These are phyloP conservation scores for Chaetomium globosum DNA, from an alignment of 2,329 filamentous ascomycete genomes.

Conservation along the genomic window DNA sequence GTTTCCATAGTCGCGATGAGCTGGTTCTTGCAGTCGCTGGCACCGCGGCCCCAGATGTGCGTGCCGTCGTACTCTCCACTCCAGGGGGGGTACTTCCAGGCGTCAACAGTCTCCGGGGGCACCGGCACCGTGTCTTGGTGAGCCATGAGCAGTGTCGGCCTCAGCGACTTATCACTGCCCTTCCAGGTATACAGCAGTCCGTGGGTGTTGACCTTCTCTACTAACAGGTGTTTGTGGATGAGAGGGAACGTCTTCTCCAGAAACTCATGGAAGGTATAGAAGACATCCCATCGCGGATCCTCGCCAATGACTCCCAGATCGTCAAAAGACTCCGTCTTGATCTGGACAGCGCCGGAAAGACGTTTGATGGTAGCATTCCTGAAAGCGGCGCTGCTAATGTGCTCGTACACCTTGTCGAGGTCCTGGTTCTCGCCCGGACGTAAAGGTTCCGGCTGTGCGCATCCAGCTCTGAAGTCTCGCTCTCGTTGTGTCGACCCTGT, in stretches of 20 bases:
- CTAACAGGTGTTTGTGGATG: constrained; percentile 50
- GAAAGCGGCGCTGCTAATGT: constrained; percentile 34
- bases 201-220: constrained; percentile 62
- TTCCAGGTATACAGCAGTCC: constrained; percentile 61
- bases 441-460: constrained; percentile 35
- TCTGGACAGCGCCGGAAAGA: constrained; percentile 40
- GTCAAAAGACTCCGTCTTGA: constrained; percentile 42
- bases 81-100: constrained; percentile 64
- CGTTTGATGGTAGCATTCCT: constrained; percentile 37
- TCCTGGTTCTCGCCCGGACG: constrained; percentile 30
- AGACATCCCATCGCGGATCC: constrained; percentile 62
- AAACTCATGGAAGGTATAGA: constrained; percentile 56
- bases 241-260: constrained; percentile 56
- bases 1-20: constrained; percentile 60
- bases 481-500: not conserved
- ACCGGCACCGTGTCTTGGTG: constrained; percentile 68
- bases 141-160: constrained; percentile 62
- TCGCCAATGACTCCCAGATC: constrained; percentile 56
- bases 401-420: constrained; percentile 34
- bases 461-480: constrained; percentile 28
- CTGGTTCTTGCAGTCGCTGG: constrained; percentile 63
- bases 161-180: constrained; percentile 53
- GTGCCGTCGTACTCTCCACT: constrained; percentile 60
- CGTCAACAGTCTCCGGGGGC: constrained; percentile 49
- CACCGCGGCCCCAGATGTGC: constrained; percentile 63